These are phyloP conservation scores for Paraphaeosphaeria minitans DNA, from an alignment of 2,329 filamentous ascomycete genomes.

Conservation along the genomic window DNA sequence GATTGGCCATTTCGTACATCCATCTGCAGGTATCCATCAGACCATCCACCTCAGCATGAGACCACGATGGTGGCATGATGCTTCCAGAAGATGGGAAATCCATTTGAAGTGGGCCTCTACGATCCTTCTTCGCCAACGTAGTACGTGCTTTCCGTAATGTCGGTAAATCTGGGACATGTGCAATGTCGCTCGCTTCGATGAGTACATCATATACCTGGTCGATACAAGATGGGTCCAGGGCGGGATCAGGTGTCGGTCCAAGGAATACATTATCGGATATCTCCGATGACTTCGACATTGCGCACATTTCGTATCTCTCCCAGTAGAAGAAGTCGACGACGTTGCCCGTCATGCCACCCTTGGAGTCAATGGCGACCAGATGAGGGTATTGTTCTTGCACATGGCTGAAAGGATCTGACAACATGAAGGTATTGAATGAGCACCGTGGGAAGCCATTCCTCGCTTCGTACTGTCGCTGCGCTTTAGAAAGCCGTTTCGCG, in stretches of 20 bases:
- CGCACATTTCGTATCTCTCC: conserved; percentile 90
- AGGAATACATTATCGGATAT: conserved; percentile 90
- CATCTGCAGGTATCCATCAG: conserved; percentile 87
- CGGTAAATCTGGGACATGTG: conserved; percentile 73
- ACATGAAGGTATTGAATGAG: conserved; percentile 84
- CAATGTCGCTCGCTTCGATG: conserved; percentile 87
- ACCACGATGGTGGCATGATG: conserved; percentile 82
- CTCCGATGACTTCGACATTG: conserved; percentile 87
- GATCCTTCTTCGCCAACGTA: conserved; percentile 53
- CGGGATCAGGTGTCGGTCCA: conserved; percentile 79
- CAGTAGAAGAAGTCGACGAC: conserved; percentile 88
- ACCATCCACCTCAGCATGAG: conserved; percentile 79
- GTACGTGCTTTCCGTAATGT: conserved; percentile 67
- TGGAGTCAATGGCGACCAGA: conserved; percentile 75
- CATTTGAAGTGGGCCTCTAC: conserved; percentile 59
- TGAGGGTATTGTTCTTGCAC: conserved; percentile 74
- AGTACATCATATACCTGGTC: conserved; percentile 76
- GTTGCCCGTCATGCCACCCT: conserved; percentile 73
- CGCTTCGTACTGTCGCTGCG: conserved; percentile 75
- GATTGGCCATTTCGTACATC: conserved; percentile 84
- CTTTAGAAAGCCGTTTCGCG: conserved; percentile 69
- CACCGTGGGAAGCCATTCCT: conserved; percentile 62
- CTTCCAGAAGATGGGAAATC: conserved; percentile 96
- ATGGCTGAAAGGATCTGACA: conserved; percentile 50
- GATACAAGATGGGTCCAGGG: conserved; percentile 49